Evolutionary conservation across 108 stramenopile species (phyloP).

Genomic region (Cyclotella cryptica): DNA sequence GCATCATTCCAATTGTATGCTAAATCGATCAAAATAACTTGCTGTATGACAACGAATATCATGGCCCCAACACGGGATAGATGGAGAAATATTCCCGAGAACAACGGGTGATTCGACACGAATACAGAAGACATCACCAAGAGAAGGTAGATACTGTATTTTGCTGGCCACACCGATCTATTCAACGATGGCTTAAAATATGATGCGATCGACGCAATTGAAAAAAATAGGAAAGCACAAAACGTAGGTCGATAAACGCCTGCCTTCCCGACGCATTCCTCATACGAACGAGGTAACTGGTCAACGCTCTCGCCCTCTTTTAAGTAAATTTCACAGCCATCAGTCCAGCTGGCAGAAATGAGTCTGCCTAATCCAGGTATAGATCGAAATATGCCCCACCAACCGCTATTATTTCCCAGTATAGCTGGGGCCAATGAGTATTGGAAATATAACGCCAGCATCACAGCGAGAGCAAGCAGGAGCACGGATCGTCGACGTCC

Average conservation of each 20-base stretch:
- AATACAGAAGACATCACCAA: conserved; percentile 64
- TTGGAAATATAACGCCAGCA: conserved; percentile 75
- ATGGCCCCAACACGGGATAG: conserved; percentile 73
- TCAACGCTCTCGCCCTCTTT: conserved; percentile 27
- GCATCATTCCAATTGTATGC: conserved; percentile 90
- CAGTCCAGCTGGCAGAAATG: conserved; percentile 68
- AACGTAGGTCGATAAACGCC: conserved; percentile 86
- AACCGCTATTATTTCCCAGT: conserved; percentile 44
- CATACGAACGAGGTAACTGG: conserved; percentile 25
- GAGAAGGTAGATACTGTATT: conserved; percentile 75
- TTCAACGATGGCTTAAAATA: conserved; percentile 61
- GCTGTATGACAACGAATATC: conserved; percentile 77
- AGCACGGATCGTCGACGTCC: conserved; percentile 86
- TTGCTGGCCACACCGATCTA: conserved; percentile 81
- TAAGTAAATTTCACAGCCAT: conserved; percentile 64
- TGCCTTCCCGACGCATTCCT: conserved; percentile 79
- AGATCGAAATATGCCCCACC: conserved; percentile 67
- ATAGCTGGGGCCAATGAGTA: conserved; percentile 79
- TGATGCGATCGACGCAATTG: conserved; percentile 63
- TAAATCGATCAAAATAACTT: conserved; percentile 86
- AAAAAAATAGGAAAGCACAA: conserved; percentile 71
- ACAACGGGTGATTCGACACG: conserved; percentile 64
- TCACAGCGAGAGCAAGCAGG: conserved; percentile 64
- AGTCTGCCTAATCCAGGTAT: conserved; percentile 67
- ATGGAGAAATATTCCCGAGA: conserved; percentile 67